Conservation (phyloP, 148 eudicot species). For the Vaccinium myrtillus region DNA sequence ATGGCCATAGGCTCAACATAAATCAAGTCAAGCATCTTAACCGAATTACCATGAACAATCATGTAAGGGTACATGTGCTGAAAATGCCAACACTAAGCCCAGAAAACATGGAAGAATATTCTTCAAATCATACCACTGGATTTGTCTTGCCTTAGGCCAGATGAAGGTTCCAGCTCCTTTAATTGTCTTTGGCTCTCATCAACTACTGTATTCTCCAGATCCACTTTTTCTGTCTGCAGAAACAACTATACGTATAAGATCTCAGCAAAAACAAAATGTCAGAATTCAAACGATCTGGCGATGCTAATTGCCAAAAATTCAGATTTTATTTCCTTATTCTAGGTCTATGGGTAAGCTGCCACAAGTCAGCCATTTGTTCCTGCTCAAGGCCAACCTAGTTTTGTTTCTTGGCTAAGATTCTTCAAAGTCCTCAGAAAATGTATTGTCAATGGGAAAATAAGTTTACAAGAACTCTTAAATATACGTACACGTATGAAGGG, state of each 20-base stretch:
- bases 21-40: neutral
- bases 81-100: neutral
- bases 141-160: conserved; percentile 66
- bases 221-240: conserved; percentile 92
- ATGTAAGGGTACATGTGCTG: neutral
- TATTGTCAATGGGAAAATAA: neutral
- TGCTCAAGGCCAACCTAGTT: neutral
- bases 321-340: neutral
- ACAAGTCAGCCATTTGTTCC: neutral
- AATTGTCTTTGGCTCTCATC: conserved; percentile 88
- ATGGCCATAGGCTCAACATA: neutral
- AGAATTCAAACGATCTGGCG: neutral
- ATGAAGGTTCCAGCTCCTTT: conserved; percentile 54
- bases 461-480: conserved; percentile 4
- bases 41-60: neutral
- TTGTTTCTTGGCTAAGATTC: neutral
- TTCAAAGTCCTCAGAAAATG: neutral
- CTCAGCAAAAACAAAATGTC: too few relatives aligned
- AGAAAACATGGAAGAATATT: neutral
- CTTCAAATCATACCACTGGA: conserved; percentile 54
- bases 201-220: conserved; percentile 91
- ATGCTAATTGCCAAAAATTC: neutral
- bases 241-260: neutral
- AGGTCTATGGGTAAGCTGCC: neutral
- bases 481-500: neutral